Base-by-base conservation (phyloP, 1,139 yeast genomes). In the Magnusiomyces fungicola region DNA sequence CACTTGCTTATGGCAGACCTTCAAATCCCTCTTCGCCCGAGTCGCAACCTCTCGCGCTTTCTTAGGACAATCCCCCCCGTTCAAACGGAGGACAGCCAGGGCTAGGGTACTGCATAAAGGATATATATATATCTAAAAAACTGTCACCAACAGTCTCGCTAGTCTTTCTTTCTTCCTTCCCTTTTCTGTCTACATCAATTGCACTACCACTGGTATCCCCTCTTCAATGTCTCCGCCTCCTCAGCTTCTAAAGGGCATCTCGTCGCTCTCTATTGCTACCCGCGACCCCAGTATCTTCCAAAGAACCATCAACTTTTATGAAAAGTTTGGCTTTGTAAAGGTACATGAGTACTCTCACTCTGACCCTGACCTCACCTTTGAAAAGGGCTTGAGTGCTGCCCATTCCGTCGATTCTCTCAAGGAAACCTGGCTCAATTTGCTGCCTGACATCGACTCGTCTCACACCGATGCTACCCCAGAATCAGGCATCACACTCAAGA, bases 221-320 rank as follows among this genome's bases (percentile, higher is more conserved):
- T 19, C 27, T n/a, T n/a, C 25, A 14, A 46, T 43, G 49, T 38
- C 50, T 30, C 24, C 21, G 2, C 29, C 30, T 22, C 41, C 53
- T 7, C 47, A 45, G 23, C 46, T 51, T 18, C 41, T 51, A 32
- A 59, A 64, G 44, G 70, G 68, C 42, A 56, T 66, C 36, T 65
- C 73, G 24, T 78, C 76, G 57, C 70, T 78, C 47, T 81, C 88
- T 38, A 66, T 83, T 50, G 80, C 81, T 29, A 81, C 89, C 18
- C 66, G 70, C 47, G 77, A 75, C 58, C 67, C 71, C 6, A 65
- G 61, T 23, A 64, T 68, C 54, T 83, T 74, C 63, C 63, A 62
- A 4, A 61, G 69, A 36, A 64, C 83, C 30, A 67, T 75, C 46
- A 60, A 68, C 21, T 84, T 81, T 67, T 84, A 84, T 64, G 61